Evolutionary conservation across 306 rosid genomes (phyloP).

Genomic region (Geum urbanum): DNA sequence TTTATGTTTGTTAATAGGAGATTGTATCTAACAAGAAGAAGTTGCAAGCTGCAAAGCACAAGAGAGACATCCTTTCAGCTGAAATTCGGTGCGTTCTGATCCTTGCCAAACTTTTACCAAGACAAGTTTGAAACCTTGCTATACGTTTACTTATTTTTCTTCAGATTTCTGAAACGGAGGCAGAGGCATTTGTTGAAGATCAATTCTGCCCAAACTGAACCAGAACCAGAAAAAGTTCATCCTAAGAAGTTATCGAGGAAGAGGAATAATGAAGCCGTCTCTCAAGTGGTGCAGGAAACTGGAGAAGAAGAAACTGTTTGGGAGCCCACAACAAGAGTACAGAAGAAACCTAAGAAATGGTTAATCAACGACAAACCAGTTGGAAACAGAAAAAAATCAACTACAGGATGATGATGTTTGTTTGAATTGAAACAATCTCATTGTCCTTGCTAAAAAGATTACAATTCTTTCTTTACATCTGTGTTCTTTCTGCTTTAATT

Average conservation of each 20-base stretch:
- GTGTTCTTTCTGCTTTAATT: neutral
- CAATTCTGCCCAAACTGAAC: slow-evolving; percentile 24
- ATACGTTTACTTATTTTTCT: neutral
- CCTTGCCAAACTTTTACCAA: neutral
- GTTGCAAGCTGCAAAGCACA: slow-evolving; percentile 26
- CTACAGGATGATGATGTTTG: slow-evolving; percentile 29
- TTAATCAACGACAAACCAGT: slow-evolving; percentile 14
- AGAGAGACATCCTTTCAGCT: slow-evolving; percentile 33
- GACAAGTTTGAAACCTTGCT: neutral
- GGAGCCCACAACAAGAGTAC: slow-evolving; percentile 17
- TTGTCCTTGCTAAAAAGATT: neutral
- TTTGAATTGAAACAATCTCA: neutral
- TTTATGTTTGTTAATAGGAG: slow-evolving; percentile 37
- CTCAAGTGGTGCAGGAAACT: slow-evolving; percentile 1
- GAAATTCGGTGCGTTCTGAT: slow-evolving; percentile 69
- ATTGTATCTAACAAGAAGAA: slow-evolving; percentile 45
- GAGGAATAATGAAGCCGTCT: slow-evolving; percentile 17
- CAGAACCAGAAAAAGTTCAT: slow-evolving; percentile 7
- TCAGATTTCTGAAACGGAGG: slow-evolving; percentile 57
- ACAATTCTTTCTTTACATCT: neutral
- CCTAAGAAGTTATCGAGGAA: slow-evolving; percentile 18
- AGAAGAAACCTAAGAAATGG: slow-evolving; percentile 33
- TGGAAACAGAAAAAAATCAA: slow-evolving; percentile 35
- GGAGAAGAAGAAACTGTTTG: slow-evolving; percentile 15
- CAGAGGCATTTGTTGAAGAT: slow-evolving; percentile 26